These are phyloP conservation scores for Waitea zeae DNA, from an alignment of 1,284 basidiomycete genomes.

Conservation along the genomic window DNA sequence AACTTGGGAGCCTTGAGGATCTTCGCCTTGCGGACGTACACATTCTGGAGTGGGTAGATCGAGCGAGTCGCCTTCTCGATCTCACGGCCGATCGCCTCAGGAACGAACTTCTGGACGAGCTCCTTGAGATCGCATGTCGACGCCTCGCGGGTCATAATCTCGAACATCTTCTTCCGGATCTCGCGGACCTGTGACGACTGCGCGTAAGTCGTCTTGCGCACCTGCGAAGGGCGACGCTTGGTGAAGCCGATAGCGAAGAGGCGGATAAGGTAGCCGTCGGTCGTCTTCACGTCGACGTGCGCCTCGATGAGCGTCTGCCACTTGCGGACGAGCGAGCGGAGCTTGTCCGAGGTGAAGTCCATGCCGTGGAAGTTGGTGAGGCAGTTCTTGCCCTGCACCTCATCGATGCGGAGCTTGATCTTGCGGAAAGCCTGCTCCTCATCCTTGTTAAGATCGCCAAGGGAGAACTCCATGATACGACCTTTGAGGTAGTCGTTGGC, in stretches of 20 bases:
- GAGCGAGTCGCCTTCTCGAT: conserved; percentile 96
- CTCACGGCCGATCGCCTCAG: conserved; percentile 97
- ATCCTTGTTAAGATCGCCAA: conserved; percentile 98
- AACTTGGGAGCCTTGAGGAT: conserved; percentile 97
- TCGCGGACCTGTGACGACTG: conserved; percentile 91
- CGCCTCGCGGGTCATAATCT: conserved; percentile 97
- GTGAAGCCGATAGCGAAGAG: conserved; percentile 99
- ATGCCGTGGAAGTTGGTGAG: conserved; percentile 99
- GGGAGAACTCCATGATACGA: conserved; percentile 91
- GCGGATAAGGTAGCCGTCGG: conserved; percentile 97
- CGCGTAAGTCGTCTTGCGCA: conserved; percentile 98
- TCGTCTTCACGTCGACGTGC: conserved; percentile 97
- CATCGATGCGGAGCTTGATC: conserved; percentile 96
- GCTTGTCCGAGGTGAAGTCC: conserved; percentile 99
- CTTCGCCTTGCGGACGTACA: conserved; percentile 96
- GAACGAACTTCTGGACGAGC: conserved; percentile 95
- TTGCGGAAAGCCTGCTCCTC: conserved; percentile 99
- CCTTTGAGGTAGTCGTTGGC: conserved; percentile 98
- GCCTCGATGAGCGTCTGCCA: conserved; percentile 99
- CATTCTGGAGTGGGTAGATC: conserved; percentile 97
- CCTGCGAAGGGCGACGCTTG: conserved; percentile 91
- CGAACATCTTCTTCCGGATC: conserved; percentile 99
- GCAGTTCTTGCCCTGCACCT: conserved; percentile 98
- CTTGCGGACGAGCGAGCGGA: conserved; percentile 98
- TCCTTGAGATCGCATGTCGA: conserved; percentile 96